A percentile compares a stretch with the other conserved stretches of the same genome.
phyloP scores from a whole-genome alignment of 1,284 basidiomycete genomes.

The Cryptococcus jaspeensis region DNA sequence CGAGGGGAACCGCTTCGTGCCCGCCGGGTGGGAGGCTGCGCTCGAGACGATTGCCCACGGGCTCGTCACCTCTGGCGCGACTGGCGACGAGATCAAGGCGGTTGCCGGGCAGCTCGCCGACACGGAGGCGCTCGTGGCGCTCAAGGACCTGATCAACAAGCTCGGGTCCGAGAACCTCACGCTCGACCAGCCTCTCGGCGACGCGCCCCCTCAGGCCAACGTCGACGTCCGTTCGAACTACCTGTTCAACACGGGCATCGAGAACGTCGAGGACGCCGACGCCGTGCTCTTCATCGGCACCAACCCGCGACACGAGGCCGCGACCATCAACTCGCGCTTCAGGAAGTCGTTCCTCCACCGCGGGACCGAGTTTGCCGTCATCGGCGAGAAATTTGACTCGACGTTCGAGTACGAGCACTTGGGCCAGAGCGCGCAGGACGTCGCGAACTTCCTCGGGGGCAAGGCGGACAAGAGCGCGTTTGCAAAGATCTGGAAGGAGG shows the following conservation, averaged over 20 bases:
- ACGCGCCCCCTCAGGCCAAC: slow-evolving; percentile 68
- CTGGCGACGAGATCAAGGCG: slow-evolving; percentile 94
- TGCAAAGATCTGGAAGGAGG: slow-evolving; percentile 80
- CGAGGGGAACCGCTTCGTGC: slow-evolving; percentile 86
- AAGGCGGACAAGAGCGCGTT: slow-evolving; percentile 62
- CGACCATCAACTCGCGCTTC: slow-evolving; percentile 95
- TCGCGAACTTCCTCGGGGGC: slow-evolving; percentile 75
- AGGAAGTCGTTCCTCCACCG: slow-evolving; percentile 90
- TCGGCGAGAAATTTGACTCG: slow-evolving; percentile 89
- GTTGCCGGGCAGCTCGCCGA: slow-evolving; percentile 91
- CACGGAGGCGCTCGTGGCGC: slow-evolving; percentile 86
- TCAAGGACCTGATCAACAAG: slow-evolving; percentile 91
- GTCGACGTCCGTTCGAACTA: slow-evolving; percentile 95
- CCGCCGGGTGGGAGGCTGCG: slow-evolving; percentile 91
- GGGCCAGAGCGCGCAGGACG: slow-evolving; percentile 73
- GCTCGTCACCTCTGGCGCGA: slow-evolving; percentile 73
- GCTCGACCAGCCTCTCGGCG: slow-evolving; percentile 72
- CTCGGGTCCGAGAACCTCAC: slow-evolving; percentile 94
- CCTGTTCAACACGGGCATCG: slow-evolving; percentile 93
- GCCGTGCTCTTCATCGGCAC: slow-evolving; percentile 92
- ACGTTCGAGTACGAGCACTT: slow-evolving; percentile 92
- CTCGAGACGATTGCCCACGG: slow-evolving; percentile 77
- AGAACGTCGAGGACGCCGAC: slow-evolving; percentile 88
- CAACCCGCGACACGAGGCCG: slow-evolving; percentile 96
- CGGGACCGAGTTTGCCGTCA: slow-evolving; percentile 78